These are phyloP conservation scores for Paecilomyces sp. DNA, from an alignment of 2,329 filamentous ascomycete genomes.

Conservation along the genomic window DNA sequence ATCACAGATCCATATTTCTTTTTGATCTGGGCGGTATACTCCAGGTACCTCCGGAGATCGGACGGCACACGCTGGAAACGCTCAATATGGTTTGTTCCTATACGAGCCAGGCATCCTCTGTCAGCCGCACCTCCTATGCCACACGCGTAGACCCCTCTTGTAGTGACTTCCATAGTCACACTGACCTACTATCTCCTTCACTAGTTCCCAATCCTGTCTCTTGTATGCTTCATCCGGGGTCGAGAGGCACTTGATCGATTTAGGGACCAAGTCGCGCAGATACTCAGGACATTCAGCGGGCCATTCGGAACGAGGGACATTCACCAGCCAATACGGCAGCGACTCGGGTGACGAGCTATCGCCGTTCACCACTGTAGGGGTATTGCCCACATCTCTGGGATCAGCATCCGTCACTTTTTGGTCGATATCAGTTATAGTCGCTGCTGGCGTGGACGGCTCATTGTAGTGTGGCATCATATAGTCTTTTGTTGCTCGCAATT, in stretches of 20 bases:
- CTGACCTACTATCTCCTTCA: conserved; percentile 54
- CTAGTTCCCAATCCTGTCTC: conserved; percentile 61
- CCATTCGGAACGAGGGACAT: conserved; percentile 58
- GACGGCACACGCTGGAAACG: conserved; percentile 70
- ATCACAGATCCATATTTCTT: conserved; percentile 67
- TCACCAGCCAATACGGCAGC: conserved; percentile 74
- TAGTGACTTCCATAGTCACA: conserved; percentile 10
- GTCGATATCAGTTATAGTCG: conserved; percentile 6
- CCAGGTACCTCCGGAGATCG: conserved; percentile 69
- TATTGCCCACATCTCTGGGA: neutral
- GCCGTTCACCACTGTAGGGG: neutral
- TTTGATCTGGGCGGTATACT: conserved; percentile 59
- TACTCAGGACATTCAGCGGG: conserved; percentile 64
- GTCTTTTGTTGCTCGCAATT: neutral
- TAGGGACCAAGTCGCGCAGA: conserved; percentile 55
- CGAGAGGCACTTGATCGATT: conserved; percentile 63
- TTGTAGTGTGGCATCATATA: neutral
- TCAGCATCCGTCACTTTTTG: conserved; percentile 13
- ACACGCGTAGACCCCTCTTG: neutral
- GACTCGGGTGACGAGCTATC: conserved; percentile 4
- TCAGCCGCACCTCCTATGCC: neutral
- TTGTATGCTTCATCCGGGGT: conserved; percentile 62
- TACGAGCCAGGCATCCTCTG: neutral
- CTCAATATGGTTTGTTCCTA: conserved; percentile 62
- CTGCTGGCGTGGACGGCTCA: neutral